These are phyloP conservation scores for Yarrowia sp. DNA, from an alignment of 805 yeast species.

Conservation along the genomic window DNA sequence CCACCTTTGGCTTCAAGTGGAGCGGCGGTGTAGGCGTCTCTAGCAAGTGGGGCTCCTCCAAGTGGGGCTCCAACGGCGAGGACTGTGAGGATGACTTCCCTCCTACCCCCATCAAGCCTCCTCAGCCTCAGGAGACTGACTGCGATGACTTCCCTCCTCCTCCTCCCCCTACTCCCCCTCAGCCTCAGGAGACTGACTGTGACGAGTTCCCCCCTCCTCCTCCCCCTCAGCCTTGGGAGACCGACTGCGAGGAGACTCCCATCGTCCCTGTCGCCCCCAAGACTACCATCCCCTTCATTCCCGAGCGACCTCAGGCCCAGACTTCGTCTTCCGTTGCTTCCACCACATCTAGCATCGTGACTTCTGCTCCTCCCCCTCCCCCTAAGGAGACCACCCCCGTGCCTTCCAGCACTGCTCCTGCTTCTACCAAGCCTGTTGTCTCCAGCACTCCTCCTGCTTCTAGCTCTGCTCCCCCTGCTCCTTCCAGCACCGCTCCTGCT, in stretches of 20 bases:
- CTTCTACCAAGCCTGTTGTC: neutral
- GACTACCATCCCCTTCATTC: neutral
- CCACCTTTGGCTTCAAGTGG: neutral
- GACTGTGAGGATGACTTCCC: neutral
- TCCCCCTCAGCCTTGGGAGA: constrained; percentile 1
- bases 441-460: neutral
- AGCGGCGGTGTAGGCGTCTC: too few species aligned
- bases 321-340: neutral
- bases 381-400: neutral
- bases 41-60: neutral
- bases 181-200: neutral
- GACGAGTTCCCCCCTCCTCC: neutral
- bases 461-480: neutral
- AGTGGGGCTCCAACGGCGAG: neutral
- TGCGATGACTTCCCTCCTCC: neutral
- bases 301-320: neutral
- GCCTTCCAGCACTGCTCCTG: constrained; percentile 8
- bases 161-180: neutral
- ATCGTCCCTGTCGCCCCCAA: neutral
- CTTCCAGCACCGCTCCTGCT: neutral
- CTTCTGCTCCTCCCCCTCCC: neutral
- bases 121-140: neutral
- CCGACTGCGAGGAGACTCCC: neutral
- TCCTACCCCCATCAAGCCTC: neutral
- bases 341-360: neutral